Evolutionary conservation across 208 protist genomes (phyloP).

Genomic region (Wallacemonas sp.): DNA sequence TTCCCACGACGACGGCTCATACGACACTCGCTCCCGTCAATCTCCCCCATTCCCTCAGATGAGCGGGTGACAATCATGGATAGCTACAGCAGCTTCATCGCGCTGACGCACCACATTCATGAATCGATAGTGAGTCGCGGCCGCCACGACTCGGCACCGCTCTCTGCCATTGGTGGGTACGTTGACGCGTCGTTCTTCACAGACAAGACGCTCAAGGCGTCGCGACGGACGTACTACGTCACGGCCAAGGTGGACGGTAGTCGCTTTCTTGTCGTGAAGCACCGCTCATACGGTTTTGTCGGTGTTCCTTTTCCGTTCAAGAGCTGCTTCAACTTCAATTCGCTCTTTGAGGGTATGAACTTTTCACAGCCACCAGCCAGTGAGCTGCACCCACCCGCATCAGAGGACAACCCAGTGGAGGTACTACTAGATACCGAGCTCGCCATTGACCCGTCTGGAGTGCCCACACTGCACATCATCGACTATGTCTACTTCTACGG

Average conservation of each 20-base stretch:
- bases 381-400: background rate
- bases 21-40: constrained; percentile 17
- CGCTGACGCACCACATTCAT: constrained; percentile 68
- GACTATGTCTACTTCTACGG: constrained; percentile 86
- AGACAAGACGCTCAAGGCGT: constrained; percentile 21
- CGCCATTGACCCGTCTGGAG: constrained; percentile 17
- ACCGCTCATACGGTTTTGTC: constrained; percentile 65
- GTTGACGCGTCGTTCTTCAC: constrained; percentile 59
- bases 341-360: constrained; percentile 45
- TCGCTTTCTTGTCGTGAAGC: constrained; percentile 74
- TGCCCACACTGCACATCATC: constrained; percentile 64
- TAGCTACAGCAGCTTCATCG: constrained; percentile 50
- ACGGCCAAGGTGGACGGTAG: constrained; percentile 84
- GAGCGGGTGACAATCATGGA: constrained; percentile 34
- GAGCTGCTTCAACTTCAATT: constrained; percentile 70
- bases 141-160: constrained; percentile 65
- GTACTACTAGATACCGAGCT: constrained; percentile 81
- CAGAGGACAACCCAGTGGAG: constrained; percentile 41
- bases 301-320: constrained; percentile 76
- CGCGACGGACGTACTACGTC: constrained; percentile 51
- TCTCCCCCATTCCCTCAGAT: constrained; percentile 13
- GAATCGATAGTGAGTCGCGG: constrained; percentile 58
- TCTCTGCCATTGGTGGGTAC: constrained; percentile 77
- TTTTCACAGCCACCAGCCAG: constrained; percentile 13
- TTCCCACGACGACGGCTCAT: constrained; percentile 35